Base-by-base conservation (phyloP, 257 asterid genomes). In the Ajuga chamaepitys region DNA sequence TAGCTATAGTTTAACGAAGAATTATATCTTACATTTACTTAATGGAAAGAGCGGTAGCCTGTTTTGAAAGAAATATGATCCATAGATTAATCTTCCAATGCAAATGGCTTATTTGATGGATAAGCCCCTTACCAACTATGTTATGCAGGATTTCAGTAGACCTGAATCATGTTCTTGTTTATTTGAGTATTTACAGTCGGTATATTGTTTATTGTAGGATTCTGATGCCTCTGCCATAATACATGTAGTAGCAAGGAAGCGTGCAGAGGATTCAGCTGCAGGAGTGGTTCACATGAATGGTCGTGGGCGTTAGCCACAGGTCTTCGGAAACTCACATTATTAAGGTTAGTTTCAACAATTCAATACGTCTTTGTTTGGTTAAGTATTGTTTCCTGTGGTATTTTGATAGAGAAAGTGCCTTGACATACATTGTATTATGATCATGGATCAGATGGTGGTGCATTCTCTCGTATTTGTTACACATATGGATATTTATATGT, bases 241-340 rank as follows among this genome's bases (percentile, higher is more conserved):
- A 83, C 80, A 83, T 28, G 96, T 80, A 77, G 86, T 74, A 16
- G 82, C 67, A 41, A 81, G 87, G 71, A 91, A 86, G 70, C 94
- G 95, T 6, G 87, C 75, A 6, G 96, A 86, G 80, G 98, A 91
- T 75, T 62, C 88, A 79, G 90, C 83, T 56, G 84, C 95, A 9
- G 95, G 95, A 41, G 18, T 75, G 21, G 88, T 83, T 66, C 90
- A 77, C 63, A 80, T 86, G 98, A 91, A 85, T 42, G 96, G 98
- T 9, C 96, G 95, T 24, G 96, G 40, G 74, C 89, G 74, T 12
- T 87, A 91, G 53, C 96, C 98, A 1, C 79, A 85, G 92, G 95
- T 91, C 70, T 86, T 88, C 10, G 92, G 88, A 47, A 82, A 88
- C 74, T 62, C 87, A 20, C 88, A 24, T 48, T 91, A 80, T 70